A percentile compares a stretch with the other conserved stretches of the same genome.
phyloP scores from a whole-genome alignment of 345 rosid genomes.

The Theobroma cacao region DNA sequence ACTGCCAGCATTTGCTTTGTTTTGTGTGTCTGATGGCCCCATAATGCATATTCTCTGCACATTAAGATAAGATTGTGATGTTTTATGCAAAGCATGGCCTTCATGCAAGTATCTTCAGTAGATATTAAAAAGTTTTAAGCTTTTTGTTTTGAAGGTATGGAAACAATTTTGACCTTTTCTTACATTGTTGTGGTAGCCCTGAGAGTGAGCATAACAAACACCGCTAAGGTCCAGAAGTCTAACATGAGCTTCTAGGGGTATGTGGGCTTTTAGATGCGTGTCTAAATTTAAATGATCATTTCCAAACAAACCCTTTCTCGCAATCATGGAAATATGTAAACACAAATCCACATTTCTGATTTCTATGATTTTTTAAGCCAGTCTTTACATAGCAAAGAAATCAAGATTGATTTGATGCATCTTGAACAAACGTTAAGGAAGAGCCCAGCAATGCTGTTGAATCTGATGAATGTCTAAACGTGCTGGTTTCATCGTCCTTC shows the following conservation, averaged over 20 bases:
- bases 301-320: too few species aligned
- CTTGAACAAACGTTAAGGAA: neutral
- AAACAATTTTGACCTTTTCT: too few species aligned
- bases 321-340: too few species aligned
- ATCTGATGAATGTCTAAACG: neutral
- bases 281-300: too few species aligned
- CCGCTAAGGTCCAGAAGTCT: too few species aligned
- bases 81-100: neutral
- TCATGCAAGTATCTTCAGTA: neutral
- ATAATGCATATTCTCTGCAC: slow-evolving; percentile 55
- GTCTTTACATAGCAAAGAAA: neutral
- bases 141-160: neutral
- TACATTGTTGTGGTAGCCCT: too few species aligned
- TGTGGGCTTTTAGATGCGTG: too few species aligned
- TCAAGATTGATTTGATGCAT: neutral
- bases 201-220: too few species aligned
- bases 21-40: slow-evolving; percentile 56
- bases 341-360: too few species aligned
- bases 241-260: too few species aligned
- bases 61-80: neutral
- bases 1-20: slow-evolving; percentile 61
- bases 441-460: neutral
- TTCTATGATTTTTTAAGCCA: too few species aligned
- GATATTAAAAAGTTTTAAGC: neutral
- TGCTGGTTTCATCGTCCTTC: neutral